These are phyloP conservation scores for Gynandropsis gynandra DNA, from an alignment of 345 rosid species.

Conservation along the genomic window DNA sequence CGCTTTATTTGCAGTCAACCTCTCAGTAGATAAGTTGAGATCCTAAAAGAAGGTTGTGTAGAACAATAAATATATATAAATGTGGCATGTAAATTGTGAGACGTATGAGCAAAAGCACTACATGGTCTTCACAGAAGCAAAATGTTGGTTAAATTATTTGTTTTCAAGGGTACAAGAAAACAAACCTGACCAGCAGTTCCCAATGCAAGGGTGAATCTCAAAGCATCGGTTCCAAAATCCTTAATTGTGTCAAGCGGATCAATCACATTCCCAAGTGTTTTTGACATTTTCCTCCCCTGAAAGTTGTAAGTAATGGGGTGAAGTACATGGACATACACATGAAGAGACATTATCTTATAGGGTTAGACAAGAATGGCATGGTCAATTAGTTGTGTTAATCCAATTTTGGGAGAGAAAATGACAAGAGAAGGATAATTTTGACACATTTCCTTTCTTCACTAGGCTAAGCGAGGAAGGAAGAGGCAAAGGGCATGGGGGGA, in stretches of 20 bases:
- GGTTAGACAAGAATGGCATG: too few species aligned
- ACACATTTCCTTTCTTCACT: too few species aligned
- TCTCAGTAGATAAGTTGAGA: conserved; percentile 85
- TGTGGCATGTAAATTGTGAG: conserved; percentile 16
- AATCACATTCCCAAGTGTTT: conserved; percentile 80
- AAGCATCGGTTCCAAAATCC: conserved; percentile 93
- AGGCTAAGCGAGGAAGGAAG: too few species aligned
- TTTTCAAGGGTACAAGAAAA: conserved; percentile 17
- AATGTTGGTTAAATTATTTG: not conserved
- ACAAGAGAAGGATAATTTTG: too few species aligned
- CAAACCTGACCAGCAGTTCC: conserved; percentile 99
- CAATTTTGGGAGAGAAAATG: too few species aligned
- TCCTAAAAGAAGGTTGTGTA: conserved; percentile 47
- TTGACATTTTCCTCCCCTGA: conserved; percentile 98
- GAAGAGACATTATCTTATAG: not conserved
- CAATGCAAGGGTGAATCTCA: conserved; percentile 79
- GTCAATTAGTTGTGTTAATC: too few species aligned
- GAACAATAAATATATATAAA: conserved; percentile 17
- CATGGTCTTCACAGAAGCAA: conserved; percentile 10
- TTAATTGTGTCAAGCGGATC: conserved; percentile 91
- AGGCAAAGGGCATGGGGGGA: too few species aligned
- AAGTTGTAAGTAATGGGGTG: conserved; percentile 15
- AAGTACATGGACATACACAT: conserved; percentile 11
- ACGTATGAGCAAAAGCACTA: not conserved
- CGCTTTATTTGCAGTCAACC: conserved; percentile 89